Percentiles rank a stretch among this genome's conserved stretches.
phyloP scores from a whole-genome alignment of 2,329 filamentous ascomycete genomes.

The Diaporthe vexans region DNA sequence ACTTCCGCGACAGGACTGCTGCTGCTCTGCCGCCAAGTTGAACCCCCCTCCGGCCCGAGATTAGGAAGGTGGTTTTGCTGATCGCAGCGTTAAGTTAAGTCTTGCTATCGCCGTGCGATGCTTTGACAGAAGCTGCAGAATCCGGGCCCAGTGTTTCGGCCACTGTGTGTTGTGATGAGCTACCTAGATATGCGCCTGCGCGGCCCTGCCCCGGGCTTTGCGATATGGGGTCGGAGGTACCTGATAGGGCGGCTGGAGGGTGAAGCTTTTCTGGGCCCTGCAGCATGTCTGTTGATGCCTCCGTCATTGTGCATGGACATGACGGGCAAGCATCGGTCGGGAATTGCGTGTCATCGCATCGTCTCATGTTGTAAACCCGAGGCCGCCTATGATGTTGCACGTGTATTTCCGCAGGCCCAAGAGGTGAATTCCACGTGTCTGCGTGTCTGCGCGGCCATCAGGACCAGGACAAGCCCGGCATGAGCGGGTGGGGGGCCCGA shows the following conservation, averaged over 20 bases:
- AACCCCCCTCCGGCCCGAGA: neutral
- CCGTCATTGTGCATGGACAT: constrained; percentile 22
- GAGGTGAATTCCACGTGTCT: constrained; percentile 1
- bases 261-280: constrained; percentile 26
- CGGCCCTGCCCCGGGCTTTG: neutral
- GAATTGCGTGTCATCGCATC: neutral
- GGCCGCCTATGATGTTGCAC: too few relatives aligned
- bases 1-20: neutral
- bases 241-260: neutral
- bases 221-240: neutral
- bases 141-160: constrained; percentile 19
- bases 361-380: constrained; percentile 13
- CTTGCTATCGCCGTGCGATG: neutral
- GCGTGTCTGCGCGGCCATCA: neutral
- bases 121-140: neutral
- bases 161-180: constrained; percentile 7
- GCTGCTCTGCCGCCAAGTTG: neutral
- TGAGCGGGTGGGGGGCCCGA: neutral
- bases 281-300: neutral
- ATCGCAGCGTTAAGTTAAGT: neutral
- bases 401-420: too few relatives aligned
- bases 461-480: too few relatives aligned
- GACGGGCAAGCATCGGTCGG: neutral
- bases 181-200: constrained; percentile 12
- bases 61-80: neutral